A percentile compares a stretch with the other conserved stretches of the same genome.
Evolutionary conservation across 768 basidiomycete genomes (phyloP).

Genomic region (Sarcodon sp.): DNA sequence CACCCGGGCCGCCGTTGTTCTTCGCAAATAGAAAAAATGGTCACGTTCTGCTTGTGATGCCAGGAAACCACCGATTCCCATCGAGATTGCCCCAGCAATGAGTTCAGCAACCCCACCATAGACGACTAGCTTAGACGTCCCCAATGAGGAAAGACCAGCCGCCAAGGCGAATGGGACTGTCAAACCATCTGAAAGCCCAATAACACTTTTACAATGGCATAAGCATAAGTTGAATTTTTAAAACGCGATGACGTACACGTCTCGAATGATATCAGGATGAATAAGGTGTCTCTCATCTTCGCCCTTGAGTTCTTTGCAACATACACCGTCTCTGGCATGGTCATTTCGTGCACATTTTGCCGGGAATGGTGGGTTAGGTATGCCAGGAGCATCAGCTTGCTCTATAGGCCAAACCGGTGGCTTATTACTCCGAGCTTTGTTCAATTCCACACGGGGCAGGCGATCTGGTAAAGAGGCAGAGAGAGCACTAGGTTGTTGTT

Average conservation of each 20-base stretch:
- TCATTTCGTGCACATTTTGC: constrained; percentile 46
- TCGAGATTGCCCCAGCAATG: constrained; percentile 91
- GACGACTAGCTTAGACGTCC: constrained; percentile 84
- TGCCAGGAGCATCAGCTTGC: constrained; percentile 18
- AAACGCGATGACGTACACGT: constrained; percentile 44
- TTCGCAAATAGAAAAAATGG: constrained; percentile 74
- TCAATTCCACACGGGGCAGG: neutral
- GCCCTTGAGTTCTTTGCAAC: constrained; percentile 80
- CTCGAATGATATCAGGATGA: constrained; percentile 79
- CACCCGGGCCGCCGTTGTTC: constrained; percentile 73
- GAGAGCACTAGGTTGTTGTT: constrained; percentile 3
- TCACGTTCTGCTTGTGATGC: constrained; percentile 96
- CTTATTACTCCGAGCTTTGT: constrained; percentile 12
- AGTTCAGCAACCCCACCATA: constrained; percentile 93
- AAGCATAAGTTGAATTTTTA: neutral
- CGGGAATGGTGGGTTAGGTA: constrained; percentile 29
- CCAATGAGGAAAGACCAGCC: constrained; percentile 81
- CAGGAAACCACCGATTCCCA: constrained; percentile 98
- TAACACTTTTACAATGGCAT: constrained; percentile 38
- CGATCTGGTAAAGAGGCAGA: constrained; percentile 8
- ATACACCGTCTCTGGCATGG: constrained; percentile 46
- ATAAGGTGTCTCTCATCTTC: constrained; percentile 72
- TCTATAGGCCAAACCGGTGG: constrained; percentile 60
- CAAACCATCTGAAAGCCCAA: constrained; percentile 83
- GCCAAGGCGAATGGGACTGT: constrained; percentile 89